These are phyloP conservation scores for Pleurotus tuber-regium DNA, from an alignment of 768 basidiomycete species.

Conservation along the genomic window DNA sequence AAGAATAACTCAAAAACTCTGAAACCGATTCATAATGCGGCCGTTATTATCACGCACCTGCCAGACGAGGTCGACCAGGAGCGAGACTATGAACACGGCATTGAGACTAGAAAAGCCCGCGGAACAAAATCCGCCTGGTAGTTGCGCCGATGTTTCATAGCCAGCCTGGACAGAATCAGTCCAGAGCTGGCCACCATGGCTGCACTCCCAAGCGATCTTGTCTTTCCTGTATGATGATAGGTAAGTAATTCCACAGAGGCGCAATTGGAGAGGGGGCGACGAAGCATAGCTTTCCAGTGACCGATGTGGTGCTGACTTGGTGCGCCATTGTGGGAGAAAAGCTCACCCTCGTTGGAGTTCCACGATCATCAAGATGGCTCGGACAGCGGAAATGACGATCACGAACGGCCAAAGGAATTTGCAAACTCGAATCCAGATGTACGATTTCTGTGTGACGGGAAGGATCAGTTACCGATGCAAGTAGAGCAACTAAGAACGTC, in stretches of 20 bases:
- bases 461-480: constrained; percentile 10
- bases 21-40: not conserved
- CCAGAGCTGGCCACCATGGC: constrained; percentile 68
- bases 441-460: constrained; percentile 56
- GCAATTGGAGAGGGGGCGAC: constrained; percentile 1
- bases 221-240: constrained; percentile 43
- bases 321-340: constrained; percentile 18
- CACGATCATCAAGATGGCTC: constrained; percentile 72
- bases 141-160: constrained; percentile 36
- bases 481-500: constrained; percentile 11
- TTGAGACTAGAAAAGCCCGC: constrained; percentile 59
- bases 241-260: constrained; percentile 1
- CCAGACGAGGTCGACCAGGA: constrained; percentile 64
- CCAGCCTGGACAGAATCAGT: constrained; percentile 39
- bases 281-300: constrained; percentile 13
- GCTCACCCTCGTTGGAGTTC: constrained; percentile 67
- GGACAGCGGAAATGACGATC: constrained; percentile 60
- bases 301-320: constrained; percentile 10
- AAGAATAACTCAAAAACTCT: constrained; percentile 14
- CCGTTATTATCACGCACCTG: constrained; percentile 45
- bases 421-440: constrained; percentile 62
- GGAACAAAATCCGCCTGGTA: constrained; percentile 57
- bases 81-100: constrained; percentile 60
- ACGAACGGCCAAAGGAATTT: constrained; percentile 72
- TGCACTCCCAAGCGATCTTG: constrained; percentile 72